These are phyloP conservation scores for Samsoniella hepiali DNA, from an alignment of 2,329 filamentous ascomycete species.

Conservation along the genomic window DNA sequence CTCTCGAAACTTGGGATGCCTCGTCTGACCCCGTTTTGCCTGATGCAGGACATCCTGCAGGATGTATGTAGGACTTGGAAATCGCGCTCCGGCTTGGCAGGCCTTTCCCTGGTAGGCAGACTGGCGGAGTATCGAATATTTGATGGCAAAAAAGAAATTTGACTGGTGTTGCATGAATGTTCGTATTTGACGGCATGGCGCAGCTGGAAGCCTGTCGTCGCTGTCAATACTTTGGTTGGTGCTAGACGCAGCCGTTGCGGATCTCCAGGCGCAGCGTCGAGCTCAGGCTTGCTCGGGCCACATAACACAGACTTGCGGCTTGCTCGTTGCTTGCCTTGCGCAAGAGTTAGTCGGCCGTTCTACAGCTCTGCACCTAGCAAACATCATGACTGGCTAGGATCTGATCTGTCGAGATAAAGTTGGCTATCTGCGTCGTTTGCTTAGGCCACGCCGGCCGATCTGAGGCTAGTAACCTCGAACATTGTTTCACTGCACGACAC, in stretches of 20 bases:
- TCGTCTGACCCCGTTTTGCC: not conserved
- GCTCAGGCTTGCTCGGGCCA: too few species aligned
- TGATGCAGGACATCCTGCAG: not conserved
- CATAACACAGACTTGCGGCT: not conserved
- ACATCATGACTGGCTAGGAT: not conserved
- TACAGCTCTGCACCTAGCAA: not conserved
- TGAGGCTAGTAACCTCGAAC: not conserved
- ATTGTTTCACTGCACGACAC: constrained; percentile 4
- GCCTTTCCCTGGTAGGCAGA: not conserved
- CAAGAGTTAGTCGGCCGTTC: not conserved
- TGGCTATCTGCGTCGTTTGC: not conserved
- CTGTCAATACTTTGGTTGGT: not conserved
- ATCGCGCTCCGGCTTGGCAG: not conserved
- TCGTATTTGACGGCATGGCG: not conserved
- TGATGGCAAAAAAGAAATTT: not conserved
- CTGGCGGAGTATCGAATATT: not conserved
- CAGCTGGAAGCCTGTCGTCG: not conserved
- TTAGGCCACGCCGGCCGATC: not conserved
- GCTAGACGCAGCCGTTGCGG: not conserved
- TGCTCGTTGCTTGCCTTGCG: not conserved
- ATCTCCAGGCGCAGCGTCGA: not conserved
- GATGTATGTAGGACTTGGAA: not conserved
- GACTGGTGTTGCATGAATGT: not conserved
- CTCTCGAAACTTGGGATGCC: constrained; percentile 12
- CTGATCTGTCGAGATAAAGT: not conserved